These are phyloP conservation scores for Fusarium floridanum DNA, from an alignment of 2,329 filamentous ascomycete species.

Conservation along the genomic window DNA sequence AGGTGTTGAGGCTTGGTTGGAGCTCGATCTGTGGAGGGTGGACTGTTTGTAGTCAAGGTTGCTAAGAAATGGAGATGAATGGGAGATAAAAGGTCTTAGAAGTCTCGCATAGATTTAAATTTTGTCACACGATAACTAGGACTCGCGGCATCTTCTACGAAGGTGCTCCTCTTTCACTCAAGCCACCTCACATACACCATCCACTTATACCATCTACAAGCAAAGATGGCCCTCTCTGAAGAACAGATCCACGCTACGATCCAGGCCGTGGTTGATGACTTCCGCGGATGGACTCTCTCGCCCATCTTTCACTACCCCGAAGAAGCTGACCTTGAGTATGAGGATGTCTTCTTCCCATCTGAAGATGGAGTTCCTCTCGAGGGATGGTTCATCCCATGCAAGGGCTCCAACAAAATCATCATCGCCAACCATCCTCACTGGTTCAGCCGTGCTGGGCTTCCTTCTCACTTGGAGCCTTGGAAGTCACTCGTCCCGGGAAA, in stretches of 20 bases:
- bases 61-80: not conserved
- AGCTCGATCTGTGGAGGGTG: not conserved
- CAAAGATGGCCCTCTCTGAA: constrained; percentile 14
- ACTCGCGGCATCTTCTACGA: not conserved
- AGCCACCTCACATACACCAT: not conserved
- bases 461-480: constrained; percentile 28
- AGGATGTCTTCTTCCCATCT: constrained; percentile 30
- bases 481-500: constrained; percentile 27
- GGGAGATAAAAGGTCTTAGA: not conserved
- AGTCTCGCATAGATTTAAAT: not conserved
- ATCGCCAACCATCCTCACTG: constrained; percentile 37
- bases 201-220: not conserved
- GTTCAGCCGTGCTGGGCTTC: constrained; percentile 31
- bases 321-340: constrained; percentile 21
- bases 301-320: constrained; percentile 29
- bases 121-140: not conserved
- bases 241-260: constrained; percentile 10
- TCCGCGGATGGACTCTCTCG: constrained; percentile 25
- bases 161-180: not conserved
- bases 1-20: not conserved
- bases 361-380: constrained; percentile 27
- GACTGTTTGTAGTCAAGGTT: not conserved
- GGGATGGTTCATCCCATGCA: constrained; percentile 33
- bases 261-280: constrained; percentile 26
- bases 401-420: constrained; percentile 28